Evolutionary conservation across 2,329 filamentous ascomycete species (phyloP), one percentile per base, ranked within the genome.

Genomic region (Dactylonectria estremocensis): DNA sequence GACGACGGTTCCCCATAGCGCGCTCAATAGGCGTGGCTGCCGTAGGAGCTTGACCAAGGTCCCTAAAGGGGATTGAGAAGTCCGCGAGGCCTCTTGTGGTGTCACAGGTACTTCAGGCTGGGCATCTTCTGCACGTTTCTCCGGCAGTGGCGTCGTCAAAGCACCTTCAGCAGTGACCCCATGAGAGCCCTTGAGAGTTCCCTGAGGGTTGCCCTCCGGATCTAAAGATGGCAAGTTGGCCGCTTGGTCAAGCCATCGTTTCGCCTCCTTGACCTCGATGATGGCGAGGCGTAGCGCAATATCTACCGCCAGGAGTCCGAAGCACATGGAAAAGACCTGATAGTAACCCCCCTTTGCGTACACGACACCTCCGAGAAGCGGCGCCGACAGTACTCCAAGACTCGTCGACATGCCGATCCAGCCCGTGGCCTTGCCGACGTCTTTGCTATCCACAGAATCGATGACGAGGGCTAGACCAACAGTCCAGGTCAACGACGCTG

Each of bases 381-480:
- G 79, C 14, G 79, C 78, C 2, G 68, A 60, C 14, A 81, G 66
- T 43, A 79, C 76, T 22, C 76, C 78, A n/a, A 79, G 58, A 55
- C 78, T 80, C n/a, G 75, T 73, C 4, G 78, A 74, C 62, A 76
- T 77, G 48, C 78, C 78, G 18, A 80, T 74, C 77, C 78, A 80
- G 3, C 80, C 79, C 66, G 76, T 79, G 16, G 78, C 78, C 50
- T 70, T 73, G 13, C 79, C 79, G 16, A 81, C 61, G 28, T 77
- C 74, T 6, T 74, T 76, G 9, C 67, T 69, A 35, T 79, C 74
- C 8, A 80, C 78, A 3, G 77, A 77, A 50, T 81, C 79, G 24
- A 80, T 77, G 54, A 81, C 77, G 8, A 81, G 76, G 10, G 79
- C 79, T 28, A 81, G 71, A 3, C 79, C 79, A 24, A 81, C 79